Evolutionary conservation across 257 asterid genomes (phyloP), one percentile per base, ranked within the genome.

Genomic region (Rauvolfia tetraphylla): DNA sequence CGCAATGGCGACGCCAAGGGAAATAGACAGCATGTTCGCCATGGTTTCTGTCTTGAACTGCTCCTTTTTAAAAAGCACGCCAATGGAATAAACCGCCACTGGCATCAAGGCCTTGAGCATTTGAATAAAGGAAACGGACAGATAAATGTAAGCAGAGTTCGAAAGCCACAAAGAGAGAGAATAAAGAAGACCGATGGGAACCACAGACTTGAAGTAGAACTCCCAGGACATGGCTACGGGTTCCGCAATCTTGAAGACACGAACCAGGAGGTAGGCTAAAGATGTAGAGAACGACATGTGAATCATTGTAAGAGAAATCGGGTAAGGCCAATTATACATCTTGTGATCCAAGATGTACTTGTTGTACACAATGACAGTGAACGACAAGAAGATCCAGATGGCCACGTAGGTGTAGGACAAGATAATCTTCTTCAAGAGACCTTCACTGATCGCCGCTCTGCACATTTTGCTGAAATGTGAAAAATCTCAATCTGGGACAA

Each of bases 341-440:
- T 80, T 76, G 0, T 68, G 68, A 68, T 80, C 84, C 41, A 80
- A 75, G 67, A 80, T 80, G 84, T 80, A 80, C 9, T 80, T 80
- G 71, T 80, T 80, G 84, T 71, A 80, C 6, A 80, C 81, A 59
- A 80, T 80, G 41, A 80, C 84, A 46, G 78, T 80, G 71, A 80
- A 80, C 0, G 84, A 80, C 34, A 80, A 71, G 84, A 76, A 76
- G 77, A 80, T 80, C 84, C 80, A 80, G 46, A 80, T 44, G 12
- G 81, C 75, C 3, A 80, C 84, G 68, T 80, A 80, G 8, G 84
- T 69, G 51, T 80, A 80, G 33, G 80, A 76, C 48, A 80, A 42
- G 54, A 80, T 41, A 31, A 80, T 80, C 73, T 80, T 80, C 65
- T 66, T 80, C 75, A 71, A 48, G 9, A 80, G 63, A 7, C 78